Conservation (phyloP, 2,329 filamentous ascomycete species). For the Venturia oleaginea region DNA sequence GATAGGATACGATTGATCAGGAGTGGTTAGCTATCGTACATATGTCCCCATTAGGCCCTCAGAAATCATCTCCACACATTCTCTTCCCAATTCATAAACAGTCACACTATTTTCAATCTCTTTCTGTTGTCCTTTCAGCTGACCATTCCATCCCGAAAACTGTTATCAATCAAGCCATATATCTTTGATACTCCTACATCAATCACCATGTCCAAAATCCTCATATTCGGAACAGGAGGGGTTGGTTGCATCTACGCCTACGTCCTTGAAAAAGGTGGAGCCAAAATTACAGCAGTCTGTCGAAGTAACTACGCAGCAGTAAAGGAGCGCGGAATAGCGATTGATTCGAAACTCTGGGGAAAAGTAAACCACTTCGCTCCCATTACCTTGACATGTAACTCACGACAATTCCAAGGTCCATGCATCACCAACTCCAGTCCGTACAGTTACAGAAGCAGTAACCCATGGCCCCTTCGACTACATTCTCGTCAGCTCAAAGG, state of each 20-base stretch:
- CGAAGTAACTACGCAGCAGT: conserved; percentile 37
- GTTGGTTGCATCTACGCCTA: conserved; percentile 36
- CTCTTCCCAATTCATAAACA: neutral
- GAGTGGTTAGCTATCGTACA: neutral
- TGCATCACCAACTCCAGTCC: conserved; percentile 28
- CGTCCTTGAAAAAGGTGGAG: conserved; percentile 30
- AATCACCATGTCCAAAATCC: conserved; percentile 2
- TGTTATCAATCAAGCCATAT: no score
- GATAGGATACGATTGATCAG: neutral
- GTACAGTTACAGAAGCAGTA: conserved; percentile 28
- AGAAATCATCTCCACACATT: neutral
- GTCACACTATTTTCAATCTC: neutral
- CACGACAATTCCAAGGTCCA: conserved; percentile 11
- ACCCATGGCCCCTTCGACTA: conserved; percentile 33
- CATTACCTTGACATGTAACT: neutral
- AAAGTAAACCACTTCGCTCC: conserved; percentile 17
- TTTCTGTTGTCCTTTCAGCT: neutral
- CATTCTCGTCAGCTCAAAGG: conserved; percentile 40
- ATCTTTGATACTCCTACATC: no score
- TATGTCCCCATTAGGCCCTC: neutral
- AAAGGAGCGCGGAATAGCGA: conserved; percentile 28
- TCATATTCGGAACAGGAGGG: conserved; percentile 36
- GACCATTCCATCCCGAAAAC: no score
- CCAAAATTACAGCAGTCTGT: conserved; percentile 34
- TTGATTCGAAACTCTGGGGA: conserved; percentile 32